Base-by-base conservation (phyloP, 495 filamentous ascomycete species). In the Neurospora intermedia region DNA sequence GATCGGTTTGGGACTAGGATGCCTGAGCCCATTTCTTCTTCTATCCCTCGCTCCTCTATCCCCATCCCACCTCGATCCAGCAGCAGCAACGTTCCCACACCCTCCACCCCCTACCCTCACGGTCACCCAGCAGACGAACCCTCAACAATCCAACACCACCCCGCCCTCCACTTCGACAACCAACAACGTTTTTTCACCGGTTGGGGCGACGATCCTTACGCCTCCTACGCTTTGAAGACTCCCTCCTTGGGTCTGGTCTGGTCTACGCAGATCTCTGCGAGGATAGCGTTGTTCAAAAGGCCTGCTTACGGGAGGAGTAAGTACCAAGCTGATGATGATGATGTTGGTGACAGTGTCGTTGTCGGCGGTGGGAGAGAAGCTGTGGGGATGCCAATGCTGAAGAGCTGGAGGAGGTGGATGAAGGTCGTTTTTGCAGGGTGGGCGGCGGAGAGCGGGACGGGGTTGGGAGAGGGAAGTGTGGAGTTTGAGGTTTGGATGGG, bases 151-250 rank as follows among this genome's bases (percentile, higher is more conserved):
- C 76, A n/a, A n/a, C n/a, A 13, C 75, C 88, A 70, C 81, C 86
- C 78, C 78, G 88, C 80, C 16, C 84, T 96, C 43, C 86, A 85
- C n/a, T 87, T 98, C 18, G 88, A 94, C 73, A 93, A 96, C 80
- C 96, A 99, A 80, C 92, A 96, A 77, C 88, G 91, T 9, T 99
- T 92, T 87, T 97, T 97, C 81, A 95, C 92, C 3, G 96, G 96
- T 45, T 99, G 96, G 94, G 94, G 93, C 31, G 91, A 94, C 78
- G 83, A 85, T 46, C 82, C 77, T 0, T 70, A 73, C 48, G 69
- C 72, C 13, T 77, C 82, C 35, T 79, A 75, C 27, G 79, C 82
- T 42, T 84, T 89, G 16, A 99, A 98, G 82, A 96, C 92, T 0
- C 96, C 96, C 0, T 89, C 91, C 10, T 82, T 98, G 71, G 96